A percentile compares a stretch with the other conserved stretches of the same genome.
Evolutionary conservation across 106 monocot genomes (phyloP).

Genomic region (Dioscorea alata): DNA sequence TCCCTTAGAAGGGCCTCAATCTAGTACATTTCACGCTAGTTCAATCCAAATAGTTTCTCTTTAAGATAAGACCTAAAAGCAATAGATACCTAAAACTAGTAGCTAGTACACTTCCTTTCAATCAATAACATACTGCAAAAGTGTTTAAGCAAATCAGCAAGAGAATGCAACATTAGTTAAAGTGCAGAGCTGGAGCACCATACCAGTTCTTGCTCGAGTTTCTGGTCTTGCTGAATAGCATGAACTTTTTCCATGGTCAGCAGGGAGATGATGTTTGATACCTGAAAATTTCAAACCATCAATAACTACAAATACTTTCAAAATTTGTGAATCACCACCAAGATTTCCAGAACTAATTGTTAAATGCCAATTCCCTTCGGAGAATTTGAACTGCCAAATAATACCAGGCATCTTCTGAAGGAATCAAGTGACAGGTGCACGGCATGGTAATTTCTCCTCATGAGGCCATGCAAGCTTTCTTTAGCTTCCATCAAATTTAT

Average conservation of each 20-base stretch:
- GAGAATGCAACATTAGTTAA: neutral
- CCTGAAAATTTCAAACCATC: neutral
- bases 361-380: neutral
- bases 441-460: neutral
- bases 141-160: neutral
- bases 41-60: no score
- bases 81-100: no score
- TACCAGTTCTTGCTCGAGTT: constrained; percentile 30
- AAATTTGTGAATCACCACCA: no score
- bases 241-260: constrained; percentile 23
- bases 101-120: neutral
- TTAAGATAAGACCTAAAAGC: neutral
- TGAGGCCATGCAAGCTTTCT: no score
- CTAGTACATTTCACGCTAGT: neutral
- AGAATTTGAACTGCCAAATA: no score
- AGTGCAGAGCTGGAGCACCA: neutral
- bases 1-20: neutral
- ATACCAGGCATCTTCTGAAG: neutral
- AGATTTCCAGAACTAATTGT: neutral
- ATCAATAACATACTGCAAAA: no score
- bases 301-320: no score
- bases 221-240: constrained; percentile 27
- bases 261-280: constrained; percentile 13
- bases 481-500: no score
- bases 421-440: neutral